A percentile compares a stretch with the other conserved stretches of the same genome.
Evolutionary conservation across 139 green algal genomes (phyloP).

Genomic region (Micromonas commoda): DNA sequence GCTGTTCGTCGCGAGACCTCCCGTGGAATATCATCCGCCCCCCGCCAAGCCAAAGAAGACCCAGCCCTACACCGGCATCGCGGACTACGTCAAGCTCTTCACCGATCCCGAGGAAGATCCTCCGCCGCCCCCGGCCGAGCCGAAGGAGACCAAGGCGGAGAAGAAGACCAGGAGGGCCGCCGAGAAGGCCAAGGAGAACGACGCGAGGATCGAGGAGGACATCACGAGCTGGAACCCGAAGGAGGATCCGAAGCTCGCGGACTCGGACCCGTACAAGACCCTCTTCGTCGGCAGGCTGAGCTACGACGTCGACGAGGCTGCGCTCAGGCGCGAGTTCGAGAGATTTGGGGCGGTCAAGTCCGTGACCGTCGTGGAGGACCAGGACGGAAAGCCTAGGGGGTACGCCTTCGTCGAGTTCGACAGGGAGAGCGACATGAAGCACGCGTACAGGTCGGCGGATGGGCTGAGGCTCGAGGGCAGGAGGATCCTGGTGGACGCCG

Average conservation of each 20-base stretch:
- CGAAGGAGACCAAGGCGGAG: slow-evolving; percentile 4
- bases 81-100: not conserved
- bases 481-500: slow-evolving; percentile 48
- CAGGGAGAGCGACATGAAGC: slow-evolving; percentile 48
- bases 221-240: slow-evolving; percentile 29
- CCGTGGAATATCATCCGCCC: slow-evolving; percentile 11
- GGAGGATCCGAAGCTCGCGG: slow-evolving; percentile 38
- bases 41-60: slow-evolving; percentile 4
- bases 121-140: no score
- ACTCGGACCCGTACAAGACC: slow-evolving; percentile 48
- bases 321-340: slow-evolving; percentile 41
- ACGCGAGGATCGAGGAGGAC: not conserved
- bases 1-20: slow-evolving; percentile 13
- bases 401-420: slow-evolving; percentile 54
- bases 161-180: slow-evolving; percentile 1
- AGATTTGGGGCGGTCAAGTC: slow-evolving; percentile 40
- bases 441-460: slow-evolving; percentile 43
- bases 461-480: slow-evolving; percentile 46
- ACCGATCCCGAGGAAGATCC: not conserved
- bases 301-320: slow-evolving; percentile 38
- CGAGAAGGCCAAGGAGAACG: not conserved
- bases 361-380: slow-evolving; percentile 38
- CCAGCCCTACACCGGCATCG: not conserved
- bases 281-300: slow-evolving; percentile 45
- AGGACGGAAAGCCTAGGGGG: slow-evolving; percentile 38